Base-by-base conservation (phyloP, 2,329 filamentous ascomycete genomes). In the Diplodia corticola region DNA sequence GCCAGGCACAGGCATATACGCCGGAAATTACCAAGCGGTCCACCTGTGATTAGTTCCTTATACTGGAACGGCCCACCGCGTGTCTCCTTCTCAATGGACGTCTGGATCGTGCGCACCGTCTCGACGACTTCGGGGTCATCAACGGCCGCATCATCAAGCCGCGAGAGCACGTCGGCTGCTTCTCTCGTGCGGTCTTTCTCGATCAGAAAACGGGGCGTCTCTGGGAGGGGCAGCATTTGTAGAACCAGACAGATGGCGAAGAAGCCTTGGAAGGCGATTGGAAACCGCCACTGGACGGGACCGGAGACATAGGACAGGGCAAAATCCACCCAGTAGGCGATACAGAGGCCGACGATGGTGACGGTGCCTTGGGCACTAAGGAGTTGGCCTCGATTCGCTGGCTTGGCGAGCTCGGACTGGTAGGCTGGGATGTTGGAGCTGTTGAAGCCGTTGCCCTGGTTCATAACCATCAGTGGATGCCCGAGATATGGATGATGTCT, bases 251-350 rank as follows among this genome's bases (percentile, higher is more conserved):
- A 80, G 0, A 87, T 82, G 0, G 84, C 85, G 66, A 88, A 84
- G 40, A 88, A 77, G 0, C 86, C 86, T 1, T 86, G 83, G 12
- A 87, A 71, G 0, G 82, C 82, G 5, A 85, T 86, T 0, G 86
- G 83, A 33, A 89, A 78, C n/a, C 76, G 71, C 76, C 76, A 78
- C 17, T 63, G 26, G 33, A 59, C 15, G 4, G 53, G 40, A 3
- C 40, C 40, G 17, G 48, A 40, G 12, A 65, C 40, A 22, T 50
- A 65, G 5, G n/a, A 49, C 13, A 65, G 22, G 48, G 53, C 53
- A 17, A 50, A 60, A 26, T 65, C 40, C 12, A 83, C 75, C 82
- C 82, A 84, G 69, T 82, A 83, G 6, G 80, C 80, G n/a, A 83
- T 78, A 59, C 79, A 79, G 13, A 82, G 76, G 0, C 81, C 81